A percentile compares a stretch with the other conserved stretches of the same genome.
Evolutionary conservation across 108 stramenopile genomes (phyloP).

Genomic region (Cylindrotheca fusiformis): DNA sequence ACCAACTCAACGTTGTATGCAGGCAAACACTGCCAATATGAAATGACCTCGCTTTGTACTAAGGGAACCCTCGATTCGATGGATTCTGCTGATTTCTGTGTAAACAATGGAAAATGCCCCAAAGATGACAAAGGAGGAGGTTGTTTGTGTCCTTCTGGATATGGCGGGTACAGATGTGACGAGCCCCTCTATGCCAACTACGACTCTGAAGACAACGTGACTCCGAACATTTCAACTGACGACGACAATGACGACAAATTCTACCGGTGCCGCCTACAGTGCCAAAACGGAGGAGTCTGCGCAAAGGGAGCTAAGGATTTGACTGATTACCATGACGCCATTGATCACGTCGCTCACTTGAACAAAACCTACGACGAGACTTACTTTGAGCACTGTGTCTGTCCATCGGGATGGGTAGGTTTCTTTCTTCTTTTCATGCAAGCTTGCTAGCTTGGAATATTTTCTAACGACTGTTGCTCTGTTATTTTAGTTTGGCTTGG

Average conservation of each 20-base stretch:
- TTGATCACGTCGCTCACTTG: conserved; percentile 26
- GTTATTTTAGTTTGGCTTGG: conserved; percentile 5
- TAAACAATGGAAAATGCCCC: conserved; percentile 31
- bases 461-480: not conserved
- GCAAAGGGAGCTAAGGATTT: conserved; percentile 35
- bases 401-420: conserved; percentile 43
- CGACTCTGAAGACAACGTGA: conserved; percentile 6
- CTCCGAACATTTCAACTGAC: not conserved
- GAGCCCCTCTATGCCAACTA: conserved; percentile 2
- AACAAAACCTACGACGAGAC: conserved; percentile 25
- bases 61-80: not conserved
- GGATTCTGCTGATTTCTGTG: conserved; percentile 17
- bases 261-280: conserved; percentile 19
- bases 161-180: conserved; percentile 11
- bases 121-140: not conserved
- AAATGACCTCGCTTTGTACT: conserved; percentile 10
- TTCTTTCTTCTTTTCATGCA: too few species aligned
- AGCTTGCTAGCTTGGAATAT: too few species aligned
- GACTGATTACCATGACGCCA: conserved; percentile 9
- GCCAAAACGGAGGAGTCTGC: conserved; percentile 38
- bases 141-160: conserved; percentile 14
- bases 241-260: not conserved
- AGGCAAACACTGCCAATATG: conserved; percentile 31
- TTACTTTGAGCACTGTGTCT: conserved; percentile 56
- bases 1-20: conserved; percentile 15